Base-by-base conservation (phyloP, 2,329 filamentous ascomycete species). In the Ophiostoma tasmaniense region DNA sequence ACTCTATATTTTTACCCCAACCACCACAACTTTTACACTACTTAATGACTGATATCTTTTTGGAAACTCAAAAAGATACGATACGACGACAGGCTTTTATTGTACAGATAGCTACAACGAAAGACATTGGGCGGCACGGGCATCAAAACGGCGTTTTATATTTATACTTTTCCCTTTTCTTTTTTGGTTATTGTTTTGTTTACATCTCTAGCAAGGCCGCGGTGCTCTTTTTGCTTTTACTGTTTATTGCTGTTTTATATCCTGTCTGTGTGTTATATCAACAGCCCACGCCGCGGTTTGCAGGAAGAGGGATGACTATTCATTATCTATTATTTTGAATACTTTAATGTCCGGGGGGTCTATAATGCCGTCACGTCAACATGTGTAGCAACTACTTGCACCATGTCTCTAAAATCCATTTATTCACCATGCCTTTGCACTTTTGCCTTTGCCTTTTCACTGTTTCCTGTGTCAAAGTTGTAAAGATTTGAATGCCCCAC, bases 11-110 rank as follows among this genome's bases (percentile, higher is more conserved):
- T 39, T 13, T 39, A 39, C 37, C 37, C 0, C 35, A 37, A 39
- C 37, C 37, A 22, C 50, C 50, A 55, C 4, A 7, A 25, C 50
- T 6, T 22, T 7, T 11, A 52, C n/a, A 37, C 33, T 1, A 39
- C 33, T 28, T 66, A 67, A 69, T 66, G 66, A 69, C 64, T 39
- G 67, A n/a, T 42, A 20, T 42, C 35, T 62, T 2, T 45, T 42
- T 37, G 61, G 42, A 39, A 42, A 61, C 25, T 3, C 1, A 1
- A 25, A 61, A 61, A 61, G 55, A 61, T 25, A 30, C 55, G 55
- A 61, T 13, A 13, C 37, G 55, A 61, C 55, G 25, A 61, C 42
- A 61, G 55, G 13, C 55, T 45, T 45, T n/a, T 14, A 55, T 33
- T 61, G 55, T 61, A 61, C 55, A 28, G 25, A 61, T 61, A 45